Evolutionary conservation across 2,329 filamentous ascomycete species (phyloP), one percentile per base, ranked within the genome.

Genomic region (Xylariaceae sp.): DNA sequence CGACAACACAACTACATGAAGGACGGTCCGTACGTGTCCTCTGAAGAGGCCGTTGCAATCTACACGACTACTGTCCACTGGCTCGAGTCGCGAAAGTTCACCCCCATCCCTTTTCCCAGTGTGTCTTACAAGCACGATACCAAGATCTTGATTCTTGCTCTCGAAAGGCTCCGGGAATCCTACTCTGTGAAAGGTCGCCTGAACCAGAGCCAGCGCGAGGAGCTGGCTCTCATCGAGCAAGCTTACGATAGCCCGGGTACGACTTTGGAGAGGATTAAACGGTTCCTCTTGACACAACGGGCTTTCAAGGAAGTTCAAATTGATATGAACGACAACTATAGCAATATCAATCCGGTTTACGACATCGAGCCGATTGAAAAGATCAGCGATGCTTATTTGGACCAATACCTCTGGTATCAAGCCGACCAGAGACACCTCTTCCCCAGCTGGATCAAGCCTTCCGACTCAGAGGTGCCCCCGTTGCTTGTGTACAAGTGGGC

Each of bases 311-410:
- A 98, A 63, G 92, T 98, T 28, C 92, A 90, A 35, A 98, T 98
- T 47, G 92, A 98, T 56, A 98, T 98, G 92, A 98, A 98, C 59
- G 92, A 98, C 65, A 98, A 98, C 55, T 98, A 98, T 65, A 96
- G 80, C 68, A 90, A 87, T 13, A 98, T 98, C 68, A 98, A 98
- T 55, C 93, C 92, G 0, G 92, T 98, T 1, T 98, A 98, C 56
- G 92, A 98, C 47, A 92, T 98, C 39, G 93, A 98, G 62, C 92
- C 92, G 0, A 95, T 98, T 39, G 92, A 98, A 68, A 98, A 98
- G 68, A 98, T 98, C 49, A 98, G 90, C 24, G 92, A 98, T 61
- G 93, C 92, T 3, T 98, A 98, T 51, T 76, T 98, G 31, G 92
- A 98, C 52, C 93, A 98, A 55, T 98, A 98, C 52, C 72, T 98